Evolutionary conservation across 2,329 filamentous ascomycete genomes (phyloP), one percentile per base, ranked within the genome.

Genomic region (Hymenoscyphus albidus): DNA sequence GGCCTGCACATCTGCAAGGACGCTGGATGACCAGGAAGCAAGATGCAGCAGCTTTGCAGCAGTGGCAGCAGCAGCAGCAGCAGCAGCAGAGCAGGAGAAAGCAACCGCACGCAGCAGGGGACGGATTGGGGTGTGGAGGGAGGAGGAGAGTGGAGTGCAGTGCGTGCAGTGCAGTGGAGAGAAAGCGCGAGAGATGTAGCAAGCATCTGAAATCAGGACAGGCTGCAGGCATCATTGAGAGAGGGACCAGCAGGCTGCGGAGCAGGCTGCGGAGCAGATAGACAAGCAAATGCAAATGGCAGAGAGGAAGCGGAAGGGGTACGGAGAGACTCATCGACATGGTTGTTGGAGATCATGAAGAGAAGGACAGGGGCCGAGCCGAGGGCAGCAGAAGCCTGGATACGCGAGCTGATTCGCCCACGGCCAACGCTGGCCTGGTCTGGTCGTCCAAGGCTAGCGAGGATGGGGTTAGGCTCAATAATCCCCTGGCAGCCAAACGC

Each of bases 41-140:
- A 27, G 13, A 27, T n/a, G 40, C 35, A 32, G 58, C 58, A 60
- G n/a, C 44, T 60, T 38, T 38, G 57, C 57, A 59, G 57, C n/a
- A 58, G 56, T 5, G 16, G 56, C n/a, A 58, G 56, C 13, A 35
- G 56, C 18, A 57, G 58, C 58, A 60, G 44, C 16, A 14, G 56
- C 56, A 59, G 57, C n/a, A 58, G 56, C 5, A 35, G 56, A 58
- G 56, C 31, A 35, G 51, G 51, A 31, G 54, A 57, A 57, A 60
- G 58, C 40, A 60, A 39, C 14, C 22, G 32, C 32, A 13, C 48
- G 58, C 35, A 40, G 6, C n/a, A 32, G 62, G 14, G 57, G 57
- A n/a, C n/a, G 35, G 38, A 59, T 39, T 32, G 35, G n/a, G 32
- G 18, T 58, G 56, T 13, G 57, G 16, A 18, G 57, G 22, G 38